Evolutionary conservation across 805 yeast species (phyloP).

Genomic region (Scheffersomyces coipomensis): DNA sequence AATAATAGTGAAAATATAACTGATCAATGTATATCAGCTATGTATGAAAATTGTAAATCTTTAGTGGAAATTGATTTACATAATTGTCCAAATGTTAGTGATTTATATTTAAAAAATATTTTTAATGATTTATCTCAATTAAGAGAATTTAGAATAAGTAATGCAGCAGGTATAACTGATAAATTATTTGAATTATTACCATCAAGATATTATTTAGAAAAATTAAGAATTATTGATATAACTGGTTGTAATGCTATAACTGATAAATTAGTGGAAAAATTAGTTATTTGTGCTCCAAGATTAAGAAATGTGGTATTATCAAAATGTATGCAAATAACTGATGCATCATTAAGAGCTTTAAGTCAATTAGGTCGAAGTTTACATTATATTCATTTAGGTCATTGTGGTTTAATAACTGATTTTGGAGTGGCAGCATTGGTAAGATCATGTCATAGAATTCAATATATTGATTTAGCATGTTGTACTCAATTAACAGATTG

Average conservation of each 20-base stretch:
- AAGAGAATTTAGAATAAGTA: slow-evolving; percentile 81
- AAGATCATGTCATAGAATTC: slow-evolving; percentile 77
- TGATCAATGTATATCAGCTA: slow-evolving; percentile 57
- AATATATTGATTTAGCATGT: slow-evolving; percentile 93
- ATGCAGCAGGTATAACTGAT: slow-evolving; percentile 68
- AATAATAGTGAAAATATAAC: slow-evolving; percentile 68
- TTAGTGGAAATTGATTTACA: slow-evolving; percentile 90
- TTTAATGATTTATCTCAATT: slow-evolving; percentile 66
- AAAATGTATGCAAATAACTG: slow-evolving; percentile 85
- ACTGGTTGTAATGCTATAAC: slow-evolving; percentile 81
- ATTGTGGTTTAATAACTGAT: slow-evolving; percentile 88
- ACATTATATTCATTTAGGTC: slow-evolving; percentile 91
- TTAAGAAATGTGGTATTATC: slow-evolving; percentile 85
- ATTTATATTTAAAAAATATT: slow-evolving; percentile 54
- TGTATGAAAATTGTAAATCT: slow-evolving; percentile 71
- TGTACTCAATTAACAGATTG: slow-evolving; percentile 86
- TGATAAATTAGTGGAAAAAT: slow-evolving; percentile 70
- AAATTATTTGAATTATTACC: slow-evolving; percentile 57
- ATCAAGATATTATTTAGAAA: slow-evolving; percentile 49
- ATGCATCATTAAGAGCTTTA: slow-evolving; percentile 69
- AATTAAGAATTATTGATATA: slow-evolving; percentile 77
- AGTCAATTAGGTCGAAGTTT: slow-evolving; percentile 73
- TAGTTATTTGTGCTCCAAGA: slow-evolving; percentile 78
- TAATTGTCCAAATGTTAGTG: slow-evolving; percentile 72
- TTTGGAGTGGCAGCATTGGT: slow-evolving; percentile 76